Base-by-base conservation (phyloP, 805 yeast genomes). In the Ogataea polymorpha region DNA sequence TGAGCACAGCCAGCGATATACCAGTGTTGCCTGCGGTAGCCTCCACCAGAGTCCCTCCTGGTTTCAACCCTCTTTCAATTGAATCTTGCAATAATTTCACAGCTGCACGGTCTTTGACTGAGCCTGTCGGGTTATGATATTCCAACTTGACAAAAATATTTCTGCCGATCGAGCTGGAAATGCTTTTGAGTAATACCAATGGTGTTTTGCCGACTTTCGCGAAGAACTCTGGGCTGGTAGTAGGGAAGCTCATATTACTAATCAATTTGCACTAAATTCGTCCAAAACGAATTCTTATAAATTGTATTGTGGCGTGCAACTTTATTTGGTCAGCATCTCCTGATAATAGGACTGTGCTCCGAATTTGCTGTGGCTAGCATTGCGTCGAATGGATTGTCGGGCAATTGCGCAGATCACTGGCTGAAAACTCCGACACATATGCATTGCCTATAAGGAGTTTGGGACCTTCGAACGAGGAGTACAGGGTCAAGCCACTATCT, bases 11-110 rank as follows among this genome's bases (percentile, higher is more conserved):
- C 20, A 29, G 12, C 6, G 32, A 29, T 13, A 29, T 29, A 7
- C 32, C 32, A 15, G 32, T 29, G 15, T 29, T 29, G 8, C 32
- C 32, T 29, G 32, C 32, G 8, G 32, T 29, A 8, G 32, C 32
- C n/a, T 29, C 32, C 8, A 17, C 17, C 6, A 29, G 13, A 9
- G 17, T 15, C 6, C 32, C 32, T 9, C 32, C 32, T 17, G 32
- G 32, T n/a, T 15, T 12, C 9, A 29, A 17, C 10, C 32, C 32
- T 16, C n/a, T 29, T 15, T 17, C 15, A 16, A 29, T 17, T 16
- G 32, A 9, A 29, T 29, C 32, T 16, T 29, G 8, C 17, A 29
- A 15, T 7, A 29, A 6, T 4, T 29, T 13, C 7, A 15, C 20
- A 9, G 32, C 32, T 16, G 32, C 32, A 15, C 32, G 17, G 20